Evolutionary conservation across 108 stramenopile genomes (phyloP).

Genomic region (Hondaea fermentalgiana): DNA sequence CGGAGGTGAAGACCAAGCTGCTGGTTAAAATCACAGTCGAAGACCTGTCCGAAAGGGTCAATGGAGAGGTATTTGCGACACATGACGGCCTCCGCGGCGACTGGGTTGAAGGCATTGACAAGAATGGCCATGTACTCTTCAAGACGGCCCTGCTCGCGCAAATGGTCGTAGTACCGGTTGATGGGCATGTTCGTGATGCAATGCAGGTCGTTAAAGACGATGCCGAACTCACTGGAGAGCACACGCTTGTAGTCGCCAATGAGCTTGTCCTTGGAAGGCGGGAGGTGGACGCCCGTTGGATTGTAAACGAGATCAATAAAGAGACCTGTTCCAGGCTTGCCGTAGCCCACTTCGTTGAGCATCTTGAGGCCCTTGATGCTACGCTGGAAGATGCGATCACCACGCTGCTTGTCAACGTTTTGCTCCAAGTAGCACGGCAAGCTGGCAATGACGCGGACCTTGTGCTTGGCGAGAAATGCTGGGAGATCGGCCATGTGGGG

Average conservation of each 20-base stretch:
- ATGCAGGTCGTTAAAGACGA: slow-evolving; percentile 74
- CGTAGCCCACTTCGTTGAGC: slow-evolving; percentile 83
- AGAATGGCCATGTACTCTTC: slow-evolving; percentile 89
- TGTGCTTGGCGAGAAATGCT: slow-evolving; percentile 75
- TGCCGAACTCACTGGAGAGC: slow-evolving; percentile 75
- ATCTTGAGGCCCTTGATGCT: slow-evolving; percentile 74
- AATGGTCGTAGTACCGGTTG: slow-evolving; percentile 87
- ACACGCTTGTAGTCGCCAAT: slow-evolving; percentile 75
- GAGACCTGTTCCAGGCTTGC: slow-evolving; percentile 36
- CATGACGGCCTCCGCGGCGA: slow-evolving; percentile 68
- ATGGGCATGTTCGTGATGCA: slow-evolving; percentile 99
- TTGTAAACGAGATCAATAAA: slow-evolving; percentile 88
- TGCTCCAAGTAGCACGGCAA: slow-evolving; percentile 83
- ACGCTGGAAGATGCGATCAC: slow-evolving; percentile 83
- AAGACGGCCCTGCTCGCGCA: slow-evolving; percentile 73
- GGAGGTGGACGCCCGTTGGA: slow-evolving; percentile 85
- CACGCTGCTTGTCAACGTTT: slow-evolving; percentile 89
- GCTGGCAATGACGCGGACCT: slow-evolving; percentile 71
- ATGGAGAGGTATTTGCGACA: slow-evolving; percentile 71
- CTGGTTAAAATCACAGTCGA: slow-evolving; percentile 97
- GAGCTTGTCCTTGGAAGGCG: slow-evolving; percentile 61
- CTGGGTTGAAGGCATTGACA: slow-evolving; percentile 80
- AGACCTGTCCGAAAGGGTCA: slow-evolving; percentile 66
- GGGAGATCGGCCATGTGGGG: slow-evolving; percentile 85
- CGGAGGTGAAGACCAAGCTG: slow-evolving; percentile 75